Evolutionary conservation across 345 rosid genomes (phyloP), one percentile per base, ranked within the genome.

Genomic region (Hevea brasiliensis): DNA sequence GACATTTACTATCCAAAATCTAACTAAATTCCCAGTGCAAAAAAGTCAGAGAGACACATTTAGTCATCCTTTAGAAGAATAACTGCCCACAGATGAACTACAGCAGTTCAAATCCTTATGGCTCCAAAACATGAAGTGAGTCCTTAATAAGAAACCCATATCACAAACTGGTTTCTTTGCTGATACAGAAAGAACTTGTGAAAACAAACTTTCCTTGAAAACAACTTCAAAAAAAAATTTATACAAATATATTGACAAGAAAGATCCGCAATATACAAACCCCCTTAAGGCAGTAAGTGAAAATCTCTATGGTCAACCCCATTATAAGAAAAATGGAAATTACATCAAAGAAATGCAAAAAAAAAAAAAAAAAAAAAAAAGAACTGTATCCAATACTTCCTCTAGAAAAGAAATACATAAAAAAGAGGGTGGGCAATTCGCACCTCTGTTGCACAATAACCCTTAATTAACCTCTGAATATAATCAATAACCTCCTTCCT

Each of bases 401-500:
- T 17, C 13, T 29, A 67, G 50, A 35, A 57, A 27, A 72, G 20
- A 45, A 51, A 51, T 1, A 47, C n/a, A 42, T 21, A 66, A 44
- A 76, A 65, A 62, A 69, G 58, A 8, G 27, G 65, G 72, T 13
- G 0, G 13, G 14, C 18, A 58, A 37, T 74, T 70, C 83, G 85
- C 72, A 94, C 98, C 97, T 94, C 97, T 69, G 83, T 76, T 67
- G 84, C 87, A 74, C 77, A 86, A 71, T 81, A 84, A 53, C 64
- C 81, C 70, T 85, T 83, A 76, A 94, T 81, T 65, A 92, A 76
- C 76, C 75, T 74, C 79, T 56, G 82, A 58, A 94, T 37, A 75
- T 89, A 86, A 74, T 83, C 76, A 69, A 92, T 85, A 58, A 90
- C 85, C 57, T 79, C 89, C 68, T 83, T 83, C 70, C 98, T 86